Percentiles rank a stretch among this genome's conserved stretches.
These are phyloP conservation scores for Mycena amicta DNA, from an alignment of 768 basidiomycete species.

Conservation along the genomic window DNA sequence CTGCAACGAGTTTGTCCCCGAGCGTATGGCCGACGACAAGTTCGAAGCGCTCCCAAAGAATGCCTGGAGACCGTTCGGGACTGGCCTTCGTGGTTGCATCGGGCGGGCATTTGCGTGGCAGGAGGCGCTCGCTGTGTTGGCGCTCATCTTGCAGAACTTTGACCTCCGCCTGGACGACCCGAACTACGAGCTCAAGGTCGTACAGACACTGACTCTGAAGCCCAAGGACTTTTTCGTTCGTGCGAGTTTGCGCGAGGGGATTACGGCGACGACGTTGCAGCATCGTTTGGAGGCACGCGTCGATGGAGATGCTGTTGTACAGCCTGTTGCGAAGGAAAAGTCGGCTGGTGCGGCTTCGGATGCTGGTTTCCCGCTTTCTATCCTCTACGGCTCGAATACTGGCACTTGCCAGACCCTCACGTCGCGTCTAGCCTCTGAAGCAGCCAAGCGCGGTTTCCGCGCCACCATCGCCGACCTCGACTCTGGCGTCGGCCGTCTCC, in stretches of 20 bases:
- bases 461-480: constrained; percentile 43
- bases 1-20: constrained; percentile 43
- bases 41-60: constrained; percentile 48
- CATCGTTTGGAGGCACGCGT: constrained; percentile 38
- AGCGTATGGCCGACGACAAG: constrained; percentile 48
- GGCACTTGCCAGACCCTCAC: constrained; percentile 48
- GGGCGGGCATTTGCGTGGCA: constrained; percentile 52
- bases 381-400: constrained; percentile 42
- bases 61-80: constrained; percentile 41
- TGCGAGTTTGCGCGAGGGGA: constrained; percentile 40
- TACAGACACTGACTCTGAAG: constrained; percentile 49
- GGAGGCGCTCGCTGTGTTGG: constrained; percentile 44
- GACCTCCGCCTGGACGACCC: constrained; percentile 45
- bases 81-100: constrained; percentile 29
- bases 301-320: constrained; percentile 32
- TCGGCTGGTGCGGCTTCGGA: background rate
- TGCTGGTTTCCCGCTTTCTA: constrained; percentile 29
- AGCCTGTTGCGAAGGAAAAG: constrained; percentile 26
- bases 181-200: constrained; percentile 45
- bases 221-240: constrained; percentile 44
- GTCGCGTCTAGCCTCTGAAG: constrained; percentile 10
- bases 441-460: constrained; percentile 34
- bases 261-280: constrained; percentile 28
- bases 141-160: constrained; percentile 46
- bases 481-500: constrained; percentile 36